phyloP scores from a whole-genome alignment of 2,329 filamentous ascomycete species.

The Penicillium sp. region DNA sequence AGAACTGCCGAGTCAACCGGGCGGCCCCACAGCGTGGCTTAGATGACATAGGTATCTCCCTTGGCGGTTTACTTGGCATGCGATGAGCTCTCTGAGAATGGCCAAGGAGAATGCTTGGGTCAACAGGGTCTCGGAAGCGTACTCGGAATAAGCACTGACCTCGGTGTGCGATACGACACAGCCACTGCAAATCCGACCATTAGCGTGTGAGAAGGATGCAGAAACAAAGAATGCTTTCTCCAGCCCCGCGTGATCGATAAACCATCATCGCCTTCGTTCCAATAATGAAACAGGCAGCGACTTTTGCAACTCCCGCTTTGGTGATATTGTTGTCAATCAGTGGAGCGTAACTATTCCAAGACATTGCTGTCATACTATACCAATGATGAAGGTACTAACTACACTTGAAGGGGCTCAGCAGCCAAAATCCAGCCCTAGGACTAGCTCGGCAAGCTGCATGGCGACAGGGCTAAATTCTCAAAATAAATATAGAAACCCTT shows the following conservation, averaged over 20 bases:
- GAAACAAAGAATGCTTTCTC: too few species aligned
- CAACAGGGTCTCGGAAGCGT: not conserved
- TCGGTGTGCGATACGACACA: constrained; percentile 5
- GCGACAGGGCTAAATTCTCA: constrained; percentile 2
- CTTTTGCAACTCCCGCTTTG: too few species aligned
- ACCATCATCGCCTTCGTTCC: too few species aligned
- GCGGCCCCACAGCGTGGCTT: constrained; percentile 16
- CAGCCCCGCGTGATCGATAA: too few species aligned
- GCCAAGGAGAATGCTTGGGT: not conserved
- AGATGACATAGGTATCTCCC: constrained; percentile 9
- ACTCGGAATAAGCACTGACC: too few species aligned
- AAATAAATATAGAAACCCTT: constrained; percentile 14
- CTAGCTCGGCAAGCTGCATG: not conserved
- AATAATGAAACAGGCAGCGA: too few species aligned
- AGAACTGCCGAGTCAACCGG: not conserved
- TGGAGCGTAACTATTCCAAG: too few species aligned
- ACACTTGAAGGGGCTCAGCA: constrained; percentile 14
- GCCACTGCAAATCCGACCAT: constrained; percentile 1
- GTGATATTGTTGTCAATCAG: too few species aligned
- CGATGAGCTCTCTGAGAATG: not conserved
- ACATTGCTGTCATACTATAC: too few species aligned
- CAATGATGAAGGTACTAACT: not conserved
- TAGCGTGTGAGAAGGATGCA: not conserved
- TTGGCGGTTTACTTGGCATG: constrained; percentile 7
- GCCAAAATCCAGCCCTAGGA: not conserved